A percentile compares a stretch with the other conserved stretches of the same genome.
Evolutionary conservation across 768 basidiomycete genomes (phyloP).

Genomic region (Suillus lakei): DNA sequence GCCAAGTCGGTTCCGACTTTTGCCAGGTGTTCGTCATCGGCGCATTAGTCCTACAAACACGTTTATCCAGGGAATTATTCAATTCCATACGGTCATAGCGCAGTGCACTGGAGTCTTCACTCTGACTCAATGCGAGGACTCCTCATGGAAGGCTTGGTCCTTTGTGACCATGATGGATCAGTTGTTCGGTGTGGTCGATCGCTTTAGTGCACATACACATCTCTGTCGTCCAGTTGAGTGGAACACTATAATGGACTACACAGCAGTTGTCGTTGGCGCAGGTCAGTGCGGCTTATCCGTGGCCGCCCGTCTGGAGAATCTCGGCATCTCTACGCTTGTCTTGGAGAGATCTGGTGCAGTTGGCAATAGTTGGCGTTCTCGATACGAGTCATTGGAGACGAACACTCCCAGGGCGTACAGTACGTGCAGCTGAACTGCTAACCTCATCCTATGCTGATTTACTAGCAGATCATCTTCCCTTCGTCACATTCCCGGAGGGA

Average conservation of each 20-base stretch:
- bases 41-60: not conserved
- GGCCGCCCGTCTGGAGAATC: conserved; percentile 39
- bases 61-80: conserved; percentile 12
- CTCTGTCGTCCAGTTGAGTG: conserved; percentile 12
- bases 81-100: conserved; percentile 10
- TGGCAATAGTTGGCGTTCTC: conserved; percentile 68
- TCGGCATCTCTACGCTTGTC: conserved; percentile 54
- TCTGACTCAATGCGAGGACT: conserved; percentile 4
- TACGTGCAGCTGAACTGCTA: not conserved
- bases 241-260: conserved; percentile 17
- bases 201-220: not conserved
- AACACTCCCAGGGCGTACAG: conserved; percentile 16
- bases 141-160: conserved; percentile 13
- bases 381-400: conserved; percentile 59
- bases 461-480: conserved; percentile 12
- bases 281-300: conserved; percentile 28
- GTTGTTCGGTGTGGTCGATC: not conserved
- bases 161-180: conserved; percentile 11
- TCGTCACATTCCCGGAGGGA: conserved; percentile 10
- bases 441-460: not conserved
- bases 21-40: conserved; percentile 5
- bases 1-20: conserved; percentile 5
- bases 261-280: conserved; percentile 56
- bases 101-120: conserved; percentile 13
- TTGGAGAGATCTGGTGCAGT: conserved; percentile 65